These are phyloP conservation scores for Candida silvicultrix DNA, from an alignment of 805 yeast species.

Conservation along the genomic window DNA sequence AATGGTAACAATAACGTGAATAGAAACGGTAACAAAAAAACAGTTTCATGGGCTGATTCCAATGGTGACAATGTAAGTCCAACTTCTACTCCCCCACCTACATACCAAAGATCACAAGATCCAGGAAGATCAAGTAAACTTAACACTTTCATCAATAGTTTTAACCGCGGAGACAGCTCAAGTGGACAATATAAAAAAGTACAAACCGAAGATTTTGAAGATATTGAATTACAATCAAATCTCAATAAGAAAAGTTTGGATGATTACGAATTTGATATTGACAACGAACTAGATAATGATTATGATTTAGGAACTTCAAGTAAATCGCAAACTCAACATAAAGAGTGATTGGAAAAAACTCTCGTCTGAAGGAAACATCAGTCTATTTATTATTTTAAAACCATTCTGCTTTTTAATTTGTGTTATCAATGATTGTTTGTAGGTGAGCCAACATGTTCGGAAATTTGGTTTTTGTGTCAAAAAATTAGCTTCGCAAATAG, in stretches of 20 bases:
- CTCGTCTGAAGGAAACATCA: too few relatives aligned
- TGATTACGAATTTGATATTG: conserved; percentile 16
- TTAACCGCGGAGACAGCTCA: not conserved
- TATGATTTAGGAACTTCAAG: not conserved
- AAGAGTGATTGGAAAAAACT: not conserved
- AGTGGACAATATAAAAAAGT: not conserved
- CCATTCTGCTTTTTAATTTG: too few relatives aligned
- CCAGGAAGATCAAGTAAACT: not conserved
- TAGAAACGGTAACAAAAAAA: conserved; percentile 20
- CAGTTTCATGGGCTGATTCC: conserved; percentile 34
- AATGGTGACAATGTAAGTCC: conserved; percentile 10
- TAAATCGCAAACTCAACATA: not conserved
- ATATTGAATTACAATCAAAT: conserved; percentile 12
- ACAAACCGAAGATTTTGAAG: conserved; percentile 10
- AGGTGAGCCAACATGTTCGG: too few relatives aligned
- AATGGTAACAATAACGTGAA: conserved; percentile 1
- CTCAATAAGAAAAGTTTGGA: not conserved
- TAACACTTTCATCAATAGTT: not conserved
- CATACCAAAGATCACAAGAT: not conserved
- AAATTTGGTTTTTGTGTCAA: too few relatives aligned
- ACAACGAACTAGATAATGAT: conserved; percentile 10
- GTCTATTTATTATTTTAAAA: too few relatives aligned
- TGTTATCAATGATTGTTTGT: too few relatives aligned
- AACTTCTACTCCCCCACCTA: not conserved
- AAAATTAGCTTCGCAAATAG: too few relatives aligned